Evolutionary conservation across 306 rosid genomes (phyloP), one percentile per base, ranked within the genome.

Genomic region (Fragaria iinumae): DNA sequence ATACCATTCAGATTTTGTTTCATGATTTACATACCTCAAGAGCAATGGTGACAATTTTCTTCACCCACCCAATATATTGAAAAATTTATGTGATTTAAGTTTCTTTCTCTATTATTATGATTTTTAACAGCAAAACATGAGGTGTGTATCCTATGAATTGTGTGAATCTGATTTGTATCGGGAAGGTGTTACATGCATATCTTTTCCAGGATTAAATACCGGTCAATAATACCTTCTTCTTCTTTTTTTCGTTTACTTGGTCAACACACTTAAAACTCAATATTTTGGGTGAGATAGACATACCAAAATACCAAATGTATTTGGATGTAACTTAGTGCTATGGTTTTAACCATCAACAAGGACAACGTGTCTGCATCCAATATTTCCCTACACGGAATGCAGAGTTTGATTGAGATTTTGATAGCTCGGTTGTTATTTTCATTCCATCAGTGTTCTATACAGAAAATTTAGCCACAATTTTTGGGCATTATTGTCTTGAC

Each of bases 201-300:
- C 69, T 65, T 65, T 36, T 63, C 4, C 67, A 13, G 10, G n/a
- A 62, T 27, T 29, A 1, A 32, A 17, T 64, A 27, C 67, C 34
- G 64, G 64, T 57, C 64, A 55, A 20, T 55, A 20, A 0, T 53
- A 6, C 27, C 27, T 53, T 27, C 43, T 39, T 38, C 7, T 38
- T 36, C 6, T 17, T 60, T 60, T 6, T 8, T 34, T 12, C 11
- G 34, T 36, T 65, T 6, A 1, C 47, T 34, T 34, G 69, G 69
- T 65, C 69, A 65, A 64, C 67, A 63, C 67, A 63, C 41, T 23
- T 59, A 11, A 59, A 59, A 59, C 36, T 59, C 65, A 23, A 25
- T 23, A 11, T 25, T 57, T 59, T 23, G n/a, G n/a, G 6, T 49
- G 2, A 14, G 16, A 10, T 11, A 57, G 11, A 57, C 11, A 21